phyloP scores from a whole-genome alignment of 768 basidiomycete genomes.

The Cubamyces sp. region DNA sequence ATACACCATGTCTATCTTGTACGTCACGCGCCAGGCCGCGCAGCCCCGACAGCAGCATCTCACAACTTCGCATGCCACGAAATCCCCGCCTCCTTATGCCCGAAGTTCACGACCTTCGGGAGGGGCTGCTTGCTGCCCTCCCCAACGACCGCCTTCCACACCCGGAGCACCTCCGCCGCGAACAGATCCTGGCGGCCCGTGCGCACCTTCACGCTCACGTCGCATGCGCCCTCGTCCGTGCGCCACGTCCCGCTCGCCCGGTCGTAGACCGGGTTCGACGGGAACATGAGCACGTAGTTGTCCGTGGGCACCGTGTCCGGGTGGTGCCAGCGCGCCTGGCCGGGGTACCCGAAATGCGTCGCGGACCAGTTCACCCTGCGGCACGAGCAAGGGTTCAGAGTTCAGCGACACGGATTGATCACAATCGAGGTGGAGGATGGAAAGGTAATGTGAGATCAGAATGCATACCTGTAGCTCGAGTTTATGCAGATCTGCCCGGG shows the following conservation, averaged over 20 bases:
- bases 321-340: slow-evolving; percentile 3
- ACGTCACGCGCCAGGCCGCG: no score
- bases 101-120: no score
- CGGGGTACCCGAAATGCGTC: slow-evolving; percentile 3
- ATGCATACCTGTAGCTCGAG: neutral
- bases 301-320: slow-evolving; percentile 4
- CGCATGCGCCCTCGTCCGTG: slow-evolving; percentile 2
- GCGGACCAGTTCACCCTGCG: slow-evolving; percentile 3
- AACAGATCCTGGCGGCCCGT: neutral
- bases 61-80: no score
- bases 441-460: neutral
- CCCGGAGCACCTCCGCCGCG: neutral
- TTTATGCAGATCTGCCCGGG: slow-evolving; percentile 1
- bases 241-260: neutral
- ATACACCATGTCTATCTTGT: no score
- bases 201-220: neutral
- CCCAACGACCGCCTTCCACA: neutral
- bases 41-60: no score
- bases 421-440: no score
- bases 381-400: neutral
- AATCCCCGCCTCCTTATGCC: no score
- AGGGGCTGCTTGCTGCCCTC: no score
- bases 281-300: slow-evolving; percentile 5
- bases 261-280: neutral
- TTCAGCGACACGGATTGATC: no score